phyloP scores from a whole-genome alignment of 2,329 filamentous ascomycete genomes.

The Phialophora chinensis region DNA sequence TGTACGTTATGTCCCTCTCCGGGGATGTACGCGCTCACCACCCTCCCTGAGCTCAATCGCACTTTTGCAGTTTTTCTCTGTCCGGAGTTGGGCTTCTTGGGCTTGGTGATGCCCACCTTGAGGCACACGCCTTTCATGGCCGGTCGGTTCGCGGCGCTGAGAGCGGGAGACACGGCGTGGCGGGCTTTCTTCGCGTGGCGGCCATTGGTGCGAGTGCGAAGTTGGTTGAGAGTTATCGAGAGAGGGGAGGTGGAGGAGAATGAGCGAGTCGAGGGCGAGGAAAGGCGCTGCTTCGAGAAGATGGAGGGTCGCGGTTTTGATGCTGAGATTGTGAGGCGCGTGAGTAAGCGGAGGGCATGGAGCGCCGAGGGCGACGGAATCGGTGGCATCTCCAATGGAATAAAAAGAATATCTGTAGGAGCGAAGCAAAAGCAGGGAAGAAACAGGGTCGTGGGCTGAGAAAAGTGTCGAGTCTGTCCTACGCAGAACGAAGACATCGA shows the following conservation, averaged over 20 bases:
- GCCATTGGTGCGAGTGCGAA: slow-evolving; percentile 59
- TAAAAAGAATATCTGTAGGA: neutral
- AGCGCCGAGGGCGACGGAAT: slow-evolving; percentile 47
- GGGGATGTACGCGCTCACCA: slow-evolving; percentile 92
- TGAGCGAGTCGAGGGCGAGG: slow-evolving; percentile 43
- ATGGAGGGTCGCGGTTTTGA: slow-evolving; percentile 27
- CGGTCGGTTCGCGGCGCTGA: slow-evolving; percentile 69
- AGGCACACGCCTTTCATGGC: slow-evolving; percentile 95
- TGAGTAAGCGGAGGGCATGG: slow-evolving; percentile 45
- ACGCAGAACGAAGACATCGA: neutral
- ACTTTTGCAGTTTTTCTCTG: slow-evolving; percentile 96
- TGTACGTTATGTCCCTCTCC: slow-evolving; percentile 99
- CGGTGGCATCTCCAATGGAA: slow-evolving; percentile 32
- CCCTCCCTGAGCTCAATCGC: slow-evolving; percentile 76
- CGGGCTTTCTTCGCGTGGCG: slow-evolving; percentile 79
- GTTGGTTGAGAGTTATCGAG: slow-evolving; percentile 74
- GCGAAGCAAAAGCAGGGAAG: neutral
- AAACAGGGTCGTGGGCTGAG: too few species aligned
- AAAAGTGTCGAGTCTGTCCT: neutral
- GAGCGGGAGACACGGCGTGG: slow-evolving; percentile 84
- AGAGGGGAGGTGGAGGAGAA: slow-evolving; percentile 65
- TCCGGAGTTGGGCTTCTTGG: slow-evolving; percentile 98
- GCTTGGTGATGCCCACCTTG: slow-evolving; percentile 89
- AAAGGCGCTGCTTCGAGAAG: slow-evolving; percentile 15
- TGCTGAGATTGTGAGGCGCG: slow-evolving; percentile 35